Percentiles rank a stretch among this genome's conserved stretches.
These are phyloP conservation scores for Tetrapisispora namnaoensis DNA, from an alignment of 805 yeast species.

Conservation along the genomic window DNA sequence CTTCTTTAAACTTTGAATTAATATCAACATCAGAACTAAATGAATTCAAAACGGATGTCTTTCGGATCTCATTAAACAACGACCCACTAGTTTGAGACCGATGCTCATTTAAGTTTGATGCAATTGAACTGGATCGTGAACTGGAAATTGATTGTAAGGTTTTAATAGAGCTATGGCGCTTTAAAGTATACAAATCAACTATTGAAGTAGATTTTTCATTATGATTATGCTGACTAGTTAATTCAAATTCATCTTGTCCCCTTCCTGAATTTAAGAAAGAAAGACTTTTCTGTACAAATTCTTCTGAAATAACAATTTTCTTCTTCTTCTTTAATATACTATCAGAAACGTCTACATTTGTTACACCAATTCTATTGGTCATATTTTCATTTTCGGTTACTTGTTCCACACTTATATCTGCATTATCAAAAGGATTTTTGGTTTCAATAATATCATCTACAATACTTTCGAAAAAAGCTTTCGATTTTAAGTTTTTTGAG, in stretches of 20 bases:
- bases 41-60: conserved; percentile 38
- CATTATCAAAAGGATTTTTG: conserved; percentile 27
- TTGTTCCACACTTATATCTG: conserved; percentile 14
- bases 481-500: conserved; percentile 45
- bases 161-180: conserved; percentile 33
- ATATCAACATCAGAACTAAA: conserved; percentile 34
- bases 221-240: conserved; percentile 22
- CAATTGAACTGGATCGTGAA: conserved; percentile 12
- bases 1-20: conserved; percentile 34
- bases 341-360: conserved; percentile 13
- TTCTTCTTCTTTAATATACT: conserved; percentile 27
- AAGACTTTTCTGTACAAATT: conserved; percentile 46
- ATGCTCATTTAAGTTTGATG: conserved; percentile 3
- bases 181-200: conserved; percentile 40
- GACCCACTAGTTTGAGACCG: conserved; percentile 3
- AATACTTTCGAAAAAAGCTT: conserved; percentile 59
- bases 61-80: conserved; percentile 23
- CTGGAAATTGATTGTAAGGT: conserved; percentile 24
- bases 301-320: conserved; percentile 38
- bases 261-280: conserved; percentile 38
- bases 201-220: conserved; percentile 24
- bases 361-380: conserved; percentile 22
- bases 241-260: conserved; percentile 27
- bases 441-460: conserved; percentile 37
- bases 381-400: conserved; percentile 13